These are phyloP conservation scores for Spathaspora gorwiae DNA, from an alignment of 805 yeast species.

Conservation along the genomic window DNA sequence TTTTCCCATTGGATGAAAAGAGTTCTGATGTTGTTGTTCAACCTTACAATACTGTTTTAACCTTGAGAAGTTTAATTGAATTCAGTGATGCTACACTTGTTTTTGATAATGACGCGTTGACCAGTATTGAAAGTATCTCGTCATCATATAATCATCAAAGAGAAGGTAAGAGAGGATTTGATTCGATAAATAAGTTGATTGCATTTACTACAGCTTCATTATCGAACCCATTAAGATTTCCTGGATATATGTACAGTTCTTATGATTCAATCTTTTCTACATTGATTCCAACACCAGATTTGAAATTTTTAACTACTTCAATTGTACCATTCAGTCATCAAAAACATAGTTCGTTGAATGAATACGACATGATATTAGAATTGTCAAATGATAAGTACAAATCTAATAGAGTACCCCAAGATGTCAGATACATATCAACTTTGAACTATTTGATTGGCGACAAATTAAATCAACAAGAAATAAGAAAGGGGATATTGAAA, in stretches of 20 bases:
- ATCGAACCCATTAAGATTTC: constrained; percentile 85
- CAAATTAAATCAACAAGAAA: constrained; percentile 61
- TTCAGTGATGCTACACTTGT: constrained; percentile 85
- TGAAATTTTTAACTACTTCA: constrained; percentile 43
- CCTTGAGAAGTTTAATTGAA: constrained; percentile 77
- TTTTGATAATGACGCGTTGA: constrained; percentile 83
- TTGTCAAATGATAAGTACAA: constrained; percentile 72
- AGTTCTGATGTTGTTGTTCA: constrained; percentile 97
- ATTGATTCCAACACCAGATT: constrained; percentile 78
- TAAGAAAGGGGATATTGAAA: constrained; percentile 60
- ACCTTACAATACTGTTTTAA: constrained; percentile 85
- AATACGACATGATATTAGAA: constrained; percentile 81
- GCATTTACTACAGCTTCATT: constrained; percentile 79
- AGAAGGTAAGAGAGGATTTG: constrained; percentile 28
- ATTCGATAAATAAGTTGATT: constrained; percentile 79
- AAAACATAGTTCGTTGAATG: constrained; percentile 65
- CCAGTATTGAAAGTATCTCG: constrained; percentile 58
- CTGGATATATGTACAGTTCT: constrained; percentile 86
- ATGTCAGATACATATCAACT: constrained; percentile 58
- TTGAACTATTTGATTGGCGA: constrained; percentile 64
- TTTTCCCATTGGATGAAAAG: constrained; percentile 73
- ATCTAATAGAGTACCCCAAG: constrained; percentile 51
- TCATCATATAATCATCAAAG: constrained; percentile 9
- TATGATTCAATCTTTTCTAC: constrained; percentile 76
- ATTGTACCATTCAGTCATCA: constrained; percentile 41